A percentile compares a stretch with the other conserved stretches of the same genome.
Conservation (phyloP, 2,329 filamentous ascomycete species). For the Sporothrix protearum region DNA sequence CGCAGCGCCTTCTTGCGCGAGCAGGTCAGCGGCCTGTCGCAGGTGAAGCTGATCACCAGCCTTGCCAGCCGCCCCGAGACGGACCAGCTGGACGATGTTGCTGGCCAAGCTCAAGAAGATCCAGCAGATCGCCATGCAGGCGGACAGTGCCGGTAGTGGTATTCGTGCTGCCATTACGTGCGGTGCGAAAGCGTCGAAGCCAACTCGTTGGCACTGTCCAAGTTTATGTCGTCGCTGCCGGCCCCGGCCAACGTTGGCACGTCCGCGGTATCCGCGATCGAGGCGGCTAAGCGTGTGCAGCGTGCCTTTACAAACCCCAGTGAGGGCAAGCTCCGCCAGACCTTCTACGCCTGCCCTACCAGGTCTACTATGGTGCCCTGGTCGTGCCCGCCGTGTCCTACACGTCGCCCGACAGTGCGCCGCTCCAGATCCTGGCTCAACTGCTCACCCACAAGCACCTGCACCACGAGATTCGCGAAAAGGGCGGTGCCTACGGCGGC, state of each 20-base stretch:
- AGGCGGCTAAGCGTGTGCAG: constrained; percentile 19
- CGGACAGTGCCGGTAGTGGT: constrained; percentile 45
- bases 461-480: constrained; percentile 96
- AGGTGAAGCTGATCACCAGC: constrained; percentile 77
- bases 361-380: constrained; percentile 90
- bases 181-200: constrained; percentile 64
- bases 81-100: constrained; percentile 71
- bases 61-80: constrained; percentile 67
- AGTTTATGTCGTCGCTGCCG: constrained; percentile 65
- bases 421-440: constrained; percentile 84
- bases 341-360: constrained; percentile 95
- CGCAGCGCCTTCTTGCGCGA: constrained; percentile 69
- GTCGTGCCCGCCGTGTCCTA: constrained; percentile 83
- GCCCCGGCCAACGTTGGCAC: constrained; percentile 30
- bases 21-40: constrained; percentile 84
- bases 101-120: constrained; percentile 82
- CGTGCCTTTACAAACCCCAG: constrained; percentile 2
- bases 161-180: constrained; percentile 84
- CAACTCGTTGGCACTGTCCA: constrained; percentile 68
- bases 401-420: constrained; percentile 67
- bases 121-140: constrained; percentile 69
- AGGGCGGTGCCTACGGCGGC: constrained; percentile 93
- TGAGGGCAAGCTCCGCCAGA: constrained; percentile 46
- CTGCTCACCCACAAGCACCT: constrained; percentile 94
- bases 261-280: background rate